These are phyloP conservation scores for Papiliotrema flavescens DNA, from an alignment of 1,284 basidiomycete genomes.

Conservation along the genomic window DNA sequence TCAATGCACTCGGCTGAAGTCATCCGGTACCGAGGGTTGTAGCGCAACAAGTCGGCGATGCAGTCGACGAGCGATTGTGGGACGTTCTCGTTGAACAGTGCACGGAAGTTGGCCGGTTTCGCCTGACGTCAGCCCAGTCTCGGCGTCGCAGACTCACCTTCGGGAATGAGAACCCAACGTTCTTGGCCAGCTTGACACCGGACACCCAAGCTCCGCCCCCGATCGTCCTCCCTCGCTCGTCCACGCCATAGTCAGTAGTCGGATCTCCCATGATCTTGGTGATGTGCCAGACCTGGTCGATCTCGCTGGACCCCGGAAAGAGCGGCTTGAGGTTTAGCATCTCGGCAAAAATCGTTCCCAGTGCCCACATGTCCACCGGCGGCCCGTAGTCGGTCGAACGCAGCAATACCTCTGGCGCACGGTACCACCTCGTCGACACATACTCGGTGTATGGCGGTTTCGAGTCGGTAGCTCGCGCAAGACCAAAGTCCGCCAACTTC, in stretches of 20 bases:
- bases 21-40: slow-evolving; percentile 80
- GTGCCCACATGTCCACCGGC: slow-evolving; percentile 98
- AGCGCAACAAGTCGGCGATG: slow-evolving; percentile 85
- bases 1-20: slow-evolving; percentile 82
- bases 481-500: slow-evolving; percentile 97
- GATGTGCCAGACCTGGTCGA: slow-evolving; percentile 89
- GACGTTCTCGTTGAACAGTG: slow-evolving; percentile 73
- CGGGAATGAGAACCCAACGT: slow-evolving; percentile 84
- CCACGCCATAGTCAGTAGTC: slow-evolving; percentile 71
- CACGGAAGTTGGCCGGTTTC: slow-evolving; percentile 70
- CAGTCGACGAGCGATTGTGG: slow-evolving; percentile 83
- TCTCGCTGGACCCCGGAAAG: slow-evolving; percentile 94
- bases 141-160: slow-evolving; percentile 56
- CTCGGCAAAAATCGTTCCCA: slow-evolving; percentile 97
- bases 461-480: slow-evolving; percentile 85
- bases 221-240: slow-evolving; percentile 62
- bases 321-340: slow-evolving; percentile 90
- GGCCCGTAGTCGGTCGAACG: slow-evolving; percentile 88
- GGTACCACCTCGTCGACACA: slow-evolving; percentile 98
- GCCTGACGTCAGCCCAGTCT: slow-evolving; percentile 51
- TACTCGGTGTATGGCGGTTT: slow-evolving; percentile 97
- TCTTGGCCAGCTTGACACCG: slow-evolving; percentile 80
- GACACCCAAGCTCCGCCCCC: slow-evolving; percentile 87
- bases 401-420: slow-evolving; percentile 93
- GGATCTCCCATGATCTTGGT: slow-evolving; percentile 93